Evolutionary conservation across 352 stramenopile genomes (phyloP), one percentile per base, ranked within the genome.

Genomic region (Stephanocyclus meneghinianus): DNA sequence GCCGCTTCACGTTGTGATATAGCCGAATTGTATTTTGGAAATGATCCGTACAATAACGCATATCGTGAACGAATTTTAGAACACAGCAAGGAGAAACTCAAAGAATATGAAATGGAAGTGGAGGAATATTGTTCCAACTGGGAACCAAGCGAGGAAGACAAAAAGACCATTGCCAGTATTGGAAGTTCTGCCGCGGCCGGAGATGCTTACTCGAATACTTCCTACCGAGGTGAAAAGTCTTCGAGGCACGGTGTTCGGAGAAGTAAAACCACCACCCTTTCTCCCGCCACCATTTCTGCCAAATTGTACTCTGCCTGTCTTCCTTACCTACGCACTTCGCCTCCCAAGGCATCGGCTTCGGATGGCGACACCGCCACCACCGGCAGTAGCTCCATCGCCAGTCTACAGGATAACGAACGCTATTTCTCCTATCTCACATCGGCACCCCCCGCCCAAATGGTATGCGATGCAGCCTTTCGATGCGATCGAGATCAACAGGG

Each of bases 401-500:
- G 8, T 29, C 11, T 26, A 32, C 9, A 16, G 15, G 29, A 72
- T 2, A 60, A 79, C 35, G 50, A 73, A 21, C 78, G 65, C n/a
- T 68, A 65, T 44, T 83, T 78, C 37, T 65, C 71, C 13, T 78
- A 72, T 40, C 26, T 83, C 1, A 90, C 88, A 0, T 80, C 84
- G 4, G 63, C 74, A 42, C 77, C 87, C 10, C 78, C 91, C 18
- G 84, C 87, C 1, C 80, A 84, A 74, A 91, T 94, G 83, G 75
- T 94, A 10, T 91, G 84, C 40, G 89, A 93, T 73, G 69, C 89
- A 9, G 89, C 87, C 26, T 93, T 90, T 78, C 79, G 73, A 18
- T 94, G 89, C 61, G 84, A 92, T 81, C 78, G 87, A 10, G 89
- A 94, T 77, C 89, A 94, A 60, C 89, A 94, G 59, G 81, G 83